Percentiles rank a stretch among this genome's conserved stretches.
Evolutionary conservation across 1,284 basidiomycete genomes (phyloP).

Genomic region (Irpex rosettiformis): DNA sequence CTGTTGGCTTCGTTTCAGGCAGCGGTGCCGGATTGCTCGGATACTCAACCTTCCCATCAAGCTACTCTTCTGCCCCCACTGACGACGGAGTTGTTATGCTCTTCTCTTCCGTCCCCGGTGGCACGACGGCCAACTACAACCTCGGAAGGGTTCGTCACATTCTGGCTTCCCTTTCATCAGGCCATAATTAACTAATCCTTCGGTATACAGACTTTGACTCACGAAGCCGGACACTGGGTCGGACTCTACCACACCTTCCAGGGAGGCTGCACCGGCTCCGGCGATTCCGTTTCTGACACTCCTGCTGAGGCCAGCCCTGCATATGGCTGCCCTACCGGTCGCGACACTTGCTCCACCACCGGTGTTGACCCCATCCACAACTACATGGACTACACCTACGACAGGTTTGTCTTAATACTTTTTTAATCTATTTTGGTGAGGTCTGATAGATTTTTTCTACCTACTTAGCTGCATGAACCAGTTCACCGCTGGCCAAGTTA

Average conservation of each 20-base stretch:
- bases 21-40: conserved; percentile 40
- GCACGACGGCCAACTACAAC: conserved; percentile 42
- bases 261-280: conserved; percentile 46
- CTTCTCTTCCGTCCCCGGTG: conserved; percentile 49
- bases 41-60: conserved; percentile 48
- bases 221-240: conserved; percentile 57
- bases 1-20: conserved; percentile 34
- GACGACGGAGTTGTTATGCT: conserved; percentile 51
- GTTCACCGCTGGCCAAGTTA: conserved; percentile 44
- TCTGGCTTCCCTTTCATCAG: too few species aligned
- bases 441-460: background rate
- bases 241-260: conserved; percentile 61
- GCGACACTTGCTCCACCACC: conserved; percentile 43
- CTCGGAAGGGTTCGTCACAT: conserved; percentile 31
- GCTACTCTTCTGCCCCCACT: conserved; percentile 33
- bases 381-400: conserved; percentile 29
- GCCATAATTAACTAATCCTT: too few species aligned
- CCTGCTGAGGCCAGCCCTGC: conserved; percentile 43
- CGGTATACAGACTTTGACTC: conserved; percentile 42
- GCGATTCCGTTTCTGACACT: conserved; percentile 51
- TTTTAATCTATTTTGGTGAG: background rate
- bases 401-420: conserved; percentile 16
- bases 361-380: conserved; percentile 40
- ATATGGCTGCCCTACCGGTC: conserved; percentile 42
- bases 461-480: conserved; percentile 41